Percentiles rank a stretch among this genome's conserved stretches.
Evolutionary conservation across 2,329 filamentous ascomycete species (phyloP).

Genomic region (Colletotrichum echinochloae): DNA sequence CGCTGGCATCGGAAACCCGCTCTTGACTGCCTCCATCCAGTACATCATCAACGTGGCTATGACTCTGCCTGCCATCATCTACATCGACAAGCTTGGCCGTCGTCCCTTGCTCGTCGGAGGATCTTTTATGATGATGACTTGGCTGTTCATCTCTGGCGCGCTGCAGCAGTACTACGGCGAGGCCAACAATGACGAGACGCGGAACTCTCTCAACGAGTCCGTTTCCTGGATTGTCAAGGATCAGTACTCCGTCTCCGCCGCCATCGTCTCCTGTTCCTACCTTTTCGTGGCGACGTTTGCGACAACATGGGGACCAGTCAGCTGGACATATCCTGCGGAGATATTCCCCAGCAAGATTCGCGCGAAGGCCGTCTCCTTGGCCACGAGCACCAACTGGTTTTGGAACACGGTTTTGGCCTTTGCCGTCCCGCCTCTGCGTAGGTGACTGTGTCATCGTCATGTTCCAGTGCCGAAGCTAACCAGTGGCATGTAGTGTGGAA

Average conservation of each 20-base stretch:
- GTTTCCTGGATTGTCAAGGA: slow-evolving; percentile 69
- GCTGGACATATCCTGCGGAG: slow-evolving; percentile 63
- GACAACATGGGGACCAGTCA: slow-evolving; percentile 58
- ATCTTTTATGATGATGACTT: slow-evolving; percentile 69
- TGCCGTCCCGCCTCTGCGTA: slow-evolving; percentile 59
- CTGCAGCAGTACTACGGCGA: slow-evolving; percentile 71
- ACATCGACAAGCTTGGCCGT: slow-evolving; percentile 69
- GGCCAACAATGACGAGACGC: slow-evolving; percentile 55
- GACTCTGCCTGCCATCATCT: slow-evolving; percentile 70
- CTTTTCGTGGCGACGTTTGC: slow-evolving; percentile 67
- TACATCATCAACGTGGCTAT: slow-evolving; percentile 73
- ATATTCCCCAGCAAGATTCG: slow-evolving; percentile 57
- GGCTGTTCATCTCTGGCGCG: slow-evolving; percentile 72
- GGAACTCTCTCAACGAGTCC: slow-evolving; percentile 55
- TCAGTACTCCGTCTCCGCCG: slow-evolving; percentile 67
- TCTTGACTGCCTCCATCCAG: slow-evolving; percentile 71
- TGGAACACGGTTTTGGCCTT: slow-evolving; percentile 68
- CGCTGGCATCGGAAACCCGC: slow-evolving; percentile 66
- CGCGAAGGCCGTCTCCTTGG: slow-evolving; percentile 58
- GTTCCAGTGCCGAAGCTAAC: not conserved
- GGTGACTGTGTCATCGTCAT: not conserved
- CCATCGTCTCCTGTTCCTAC: slow-evolving; percentile 75
- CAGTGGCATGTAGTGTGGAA: slow-evolving; percentile 49
- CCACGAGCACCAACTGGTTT: slow-evolving; percentile 55
- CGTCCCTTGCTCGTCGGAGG: slow-evolving; percentile 67